phyloP scores from a whole-genome alignment of 1,284 basidiomycete species.

The Leccinum huronense region DNA sequence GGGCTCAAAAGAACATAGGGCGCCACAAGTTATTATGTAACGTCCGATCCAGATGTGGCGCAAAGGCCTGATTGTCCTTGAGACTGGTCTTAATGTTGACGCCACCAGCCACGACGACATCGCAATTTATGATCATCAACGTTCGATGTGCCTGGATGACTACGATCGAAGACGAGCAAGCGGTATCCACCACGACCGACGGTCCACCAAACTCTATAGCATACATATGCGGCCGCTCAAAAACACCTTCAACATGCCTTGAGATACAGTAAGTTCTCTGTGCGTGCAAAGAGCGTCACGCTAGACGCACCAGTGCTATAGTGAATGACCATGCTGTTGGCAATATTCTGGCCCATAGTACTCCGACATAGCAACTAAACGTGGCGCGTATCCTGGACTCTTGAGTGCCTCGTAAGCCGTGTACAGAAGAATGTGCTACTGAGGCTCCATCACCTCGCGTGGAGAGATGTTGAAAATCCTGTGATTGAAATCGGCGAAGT shows the following conservation, averaged over 20 bases:
- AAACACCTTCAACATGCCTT: conserved; percentile 67
- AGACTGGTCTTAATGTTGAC: conserved; percentile 72
- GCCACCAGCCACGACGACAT: conserved; percentile 69
- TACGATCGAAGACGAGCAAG: conserved; percentile 67
- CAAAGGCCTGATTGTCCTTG: conserved; percentile 39
- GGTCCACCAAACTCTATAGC: conserved; percentile 66
- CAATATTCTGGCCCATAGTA: conserved; percentile 61
- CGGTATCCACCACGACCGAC: conserved; percentile 68
- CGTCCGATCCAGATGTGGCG: not conserved
- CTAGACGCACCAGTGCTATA: conserved; percentile 63
- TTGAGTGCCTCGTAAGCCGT: conserved; percentile 67
- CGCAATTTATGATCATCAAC: conserved; percentile 59
- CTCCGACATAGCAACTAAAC: conserved; percentile 66
- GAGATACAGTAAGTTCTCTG: conserved; percentile 9
- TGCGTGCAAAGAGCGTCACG: not conserved
- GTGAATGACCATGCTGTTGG: conserved; percentile 62
- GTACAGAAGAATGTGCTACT: conserved; percentile 66
- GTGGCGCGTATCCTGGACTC: conserved; percentile 60
- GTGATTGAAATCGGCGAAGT: conserved; percentile 61
- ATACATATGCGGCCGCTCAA: conserved; percentile 67
- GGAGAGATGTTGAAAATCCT: conserved; percentile 70
- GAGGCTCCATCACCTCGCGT: conserved; percentile 75
- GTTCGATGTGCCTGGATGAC: conserved; percentile 67
- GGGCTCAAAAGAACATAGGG: conserved; percentile 68
- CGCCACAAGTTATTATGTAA: conserved; percentile 7